These are phyloP conservation scores for Inosperma sp. DNA, from an alignment of 768 basidiomycete genomes.

Conservation along the genomic window DNA sequence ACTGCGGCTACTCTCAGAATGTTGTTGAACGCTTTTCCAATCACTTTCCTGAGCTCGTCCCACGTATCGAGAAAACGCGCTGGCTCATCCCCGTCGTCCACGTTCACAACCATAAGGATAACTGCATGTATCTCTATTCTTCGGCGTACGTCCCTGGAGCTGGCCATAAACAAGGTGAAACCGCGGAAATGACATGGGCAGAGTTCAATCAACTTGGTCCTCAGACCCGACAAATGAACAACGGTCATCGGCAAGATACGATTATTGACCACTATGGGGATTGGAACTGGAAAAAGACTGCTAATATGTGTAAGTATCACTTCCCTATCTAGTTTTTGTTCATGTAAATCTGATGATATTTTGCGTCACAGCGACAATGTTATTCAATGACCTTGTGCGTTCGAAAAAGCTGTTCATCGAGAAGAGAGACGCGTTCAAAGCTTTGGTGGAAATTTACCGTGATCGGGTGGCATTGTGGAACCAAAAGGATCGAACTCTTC, in stretches of 20 bases:
- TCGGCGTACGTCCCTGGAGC: constrained; percentile 18
- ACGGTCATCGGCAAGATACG: constrained; percentile 26
- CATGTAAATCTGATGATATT: neutral
- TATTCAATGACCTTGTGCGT: neutral
- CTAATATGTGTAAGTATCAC: constrained; percentile 15
- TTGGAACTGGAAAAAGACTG: constrained; percentile 26
- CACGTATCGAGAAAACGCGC: constrained; percentile 5
- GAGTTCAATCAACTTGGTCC: constrained; percentile 21
- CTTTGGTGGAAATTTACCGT: constrained; percentile 1
- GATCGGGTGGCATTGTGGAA: constrained; percentile 8
- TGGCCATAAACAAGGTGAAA: constrained; percentile 26
- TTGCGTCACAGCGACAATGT: neutral
- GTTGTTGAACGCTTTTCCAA: constrained; percentile 13
- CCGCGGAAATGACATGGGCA: constrained; percentile 25
- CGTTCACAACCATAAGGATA: constrained; percentile 25
- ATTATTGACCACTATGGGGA: constrained; percentile 17
- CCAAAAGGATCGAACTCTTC: constrained; percentile 3
- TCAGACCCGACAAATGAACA: constrained; percentile 27
- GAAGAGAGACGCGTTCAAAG: constrained; percentile 1
- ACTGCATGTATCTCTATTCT: constrained; percentile 24
- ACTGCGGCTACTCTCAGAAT: constrained; percentile 21
- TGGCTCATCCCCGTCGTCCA: constrained; percentile 23
- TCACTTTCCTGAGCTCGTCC: constrained; percentile 11
- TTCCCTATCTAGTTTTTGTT: neutral
- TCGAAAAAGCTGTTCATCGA: constrained; percentile 5